Evolutionary conservation across 2,329 filamentous ascomycete species (phyloP).

Genomic region (Amphichorda felina): DNA sequence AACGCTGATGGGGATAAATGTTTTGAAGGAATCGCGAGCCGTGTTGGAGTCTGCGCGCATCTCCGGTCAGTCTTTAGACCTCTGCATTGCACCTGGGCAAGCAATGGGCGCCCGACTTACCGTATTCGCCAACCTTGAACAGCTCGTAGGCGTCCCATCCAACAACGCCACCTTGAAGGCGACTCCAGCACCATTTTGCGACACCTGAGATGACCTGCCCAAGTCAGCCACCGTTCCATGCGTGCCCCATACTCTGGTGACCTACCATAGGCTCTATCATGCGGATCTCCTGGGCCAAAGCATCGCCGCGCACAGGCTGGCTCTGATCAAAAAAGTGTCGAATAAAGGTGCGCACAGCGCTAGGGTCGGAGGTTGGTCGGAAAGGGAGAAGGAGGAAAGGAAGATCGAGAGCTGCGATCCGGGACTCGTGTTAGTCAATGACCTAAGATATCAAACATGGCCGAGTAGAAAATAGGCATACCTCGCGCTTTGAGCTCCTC

Average conservation of each 20-base stretch:
- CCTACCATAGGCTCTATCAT: conserved; percentile 89
- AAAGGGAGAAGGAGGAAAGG: conserved; percentile 93
- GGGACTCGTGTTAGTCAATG: too few species aligned
- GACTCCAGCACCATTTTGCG: conserved; percentile 97
- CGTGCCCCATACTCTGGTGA: conserved; percentile 2
- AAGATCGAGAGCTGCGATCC: conserved; percentile 66
- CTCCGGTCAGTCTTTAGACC: conserved; percentile 9
- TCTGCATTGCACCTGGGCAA: background rate
- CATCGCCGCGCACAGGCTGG: conserved; percentile 54
- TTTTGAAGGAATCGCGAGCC: conserved; percentile 87
- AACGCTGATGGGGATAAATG: conserved; percentile 88
- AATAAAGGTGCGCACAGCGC: conserved; percentile 82
- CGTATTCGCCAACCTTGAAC: conserved; percentile 88
- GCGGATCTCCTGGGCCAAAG: conserved; percentile 72
- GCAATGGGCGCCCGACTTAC: conserved; percentile 31
- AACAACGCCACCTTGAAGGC: conserved; percentile 80
- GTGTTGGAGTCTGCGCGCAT: conserved; percentile 64
- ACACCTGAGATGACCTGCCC: conserved; percentile 86
- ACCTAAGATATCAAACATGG: too few species aligned
- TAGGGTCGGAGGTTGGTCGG: conserved; percentile 83
- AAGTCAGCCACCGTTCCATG: too few species aligned
- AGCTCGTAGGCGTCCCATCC: conserved; percentile 96
- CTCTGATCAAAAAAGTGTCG: conserved; percentile 77
- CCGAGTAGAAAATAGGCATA: too few species aligned
- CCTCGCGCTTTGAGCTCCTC: conserved; percentile 89